Percentiles rank a stretch among this genome's conserved stretches.
Evolutionary conservation across 352 stramenopile species (phyloP).

Genomic region (Phytophthora macrochlamydospora): DNA sequence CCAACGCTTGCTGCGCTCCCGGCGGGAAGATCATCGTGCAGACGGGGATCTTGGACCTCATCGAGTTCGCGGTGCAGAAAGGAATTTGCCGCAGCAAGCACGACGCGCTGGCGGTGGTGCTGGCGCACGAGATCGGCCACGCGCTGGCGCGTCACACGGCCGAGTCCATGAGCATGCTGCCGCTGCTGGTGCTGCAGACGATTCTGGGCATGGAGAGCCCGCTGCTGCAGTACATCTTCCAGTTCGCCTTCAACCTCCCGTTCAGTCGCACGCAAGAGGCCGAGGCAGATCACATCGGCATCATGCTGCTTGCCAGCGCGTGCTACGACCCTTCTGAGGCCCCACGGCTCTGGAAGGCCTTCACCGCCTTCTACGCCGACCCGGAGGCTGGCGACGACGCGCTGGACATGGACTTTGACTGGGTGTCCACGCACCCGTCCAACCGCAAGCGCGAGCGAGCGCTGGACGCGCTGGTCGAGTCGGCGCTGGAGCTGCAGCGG

Average conservation of each 20-base stretch:
- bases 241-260: slow-evolving; percentile 65
- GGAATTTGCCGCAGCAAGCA: slow-evolving; percentile 62
- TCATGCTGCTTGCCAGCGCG: slow-evolving; percentile 76
- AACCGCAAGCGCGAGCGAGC: slow-evolving; percentile 59
- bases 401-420: slow-evolving; percentile 55
- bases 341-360: slow-evolving; percentile 52
- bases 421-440: slow-evolving; percentile 68
- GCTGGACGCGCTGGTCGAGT: slow-evolving; percentile 47
- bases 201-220: slow-evolving; percentile 61
- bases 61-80: slow-evolving; percentile 64
- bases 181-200: slow-evolving; percentile 47
- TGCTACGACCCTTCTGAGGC: slow-evolving; percentile 73
- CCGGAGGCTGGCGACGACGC: slow-evolving; percentile 32
- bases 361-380: slow-evolving; percentile 38
- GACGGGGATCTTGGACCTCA: slow-evolving; percentile 69
- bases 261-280: slow-evolving; percentile 69
- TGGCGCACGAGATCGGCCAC: slow-evolving; percentile 72
- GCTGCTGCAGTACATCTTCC: slow-evolving; percentile 67
- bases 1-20: slow-evolving; percentile 67
- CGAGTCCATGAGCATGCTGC: slow-evolving; percentile 68
- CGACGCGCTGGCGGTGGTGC: slow-evolving; percentile 66
- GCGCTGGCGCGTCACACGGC: slow-evolving; percentile 66
- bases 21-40: slow-evolving; percentile 76
- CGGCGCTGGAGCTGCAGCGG: slow-evolving; percentile 50
- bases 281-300: slow-evolving; percentile 77